Conservation (phyloP, 108 stramenopile genomes). For the Skeletonema menzelii region DNA sequence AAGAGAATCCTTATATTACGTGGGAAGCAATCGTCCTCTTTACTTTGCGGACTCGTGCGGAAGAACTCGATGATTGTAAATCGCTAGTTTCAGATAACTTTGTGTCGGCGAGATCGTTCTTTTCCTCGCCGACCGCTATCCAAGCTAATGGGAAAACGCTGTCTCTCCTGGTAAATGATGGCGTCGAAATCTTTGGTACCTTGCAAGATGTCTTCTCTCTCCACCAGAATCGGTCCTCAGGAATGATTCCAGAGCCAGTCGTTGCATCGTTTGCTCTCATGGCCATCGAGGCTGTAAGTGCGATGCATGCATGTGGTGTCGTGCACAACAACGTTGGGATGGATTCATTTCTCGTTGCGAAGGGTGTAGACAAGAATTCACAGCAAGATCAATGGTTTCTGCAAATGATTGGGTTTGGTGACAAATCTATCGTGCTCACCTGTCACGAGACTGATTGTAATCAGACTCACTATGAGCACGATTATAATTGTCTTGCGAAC, state of each 20-base stretch:
- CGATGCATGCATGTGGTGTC: constrained; percentile 40
- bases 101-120: constrained; percentile 1
- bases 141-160: neutral
- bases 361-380: neutral
- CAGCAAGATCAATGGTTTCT: constrained; percentile 21
- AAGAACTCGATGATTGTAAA: neutral
- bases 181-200: constrained; percentile 30
- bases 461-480: constrained; percentile 29
- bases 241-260: constrained; percentile 41
- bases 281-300: constrained; percentile 41
- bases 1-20: constrained; percentile 20
- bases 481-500: constrained; percentile 48
- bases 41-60: constrained; percentile 17
- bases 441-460: constrained; percentile 13
- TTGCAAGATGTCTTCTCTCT: constrained; percentile 45
- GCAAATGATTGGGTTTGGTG: constrained; percentile 39
- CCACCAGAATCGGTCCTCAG: constrained; percentile 32
- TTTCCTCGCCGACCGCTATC: constrained; percentile 29
- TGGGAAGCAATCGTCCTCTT: constrained; percentile 40
- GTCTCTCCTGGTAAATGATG: constrained; percentile 5
- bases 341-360: constrained; percentile 40
- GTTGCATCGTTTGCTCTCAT: constrained; percentile 24
- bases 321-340: constrained; percentile 40
- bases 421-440: constrained; percentile 31
- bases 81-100: constrained; percentile 1